These are phyloP conservation scores for Trichoderma sp. DNA, from an alignment of 2,329 filamentous ascomycete genomes.

Conservation along the genomic window DNA sequence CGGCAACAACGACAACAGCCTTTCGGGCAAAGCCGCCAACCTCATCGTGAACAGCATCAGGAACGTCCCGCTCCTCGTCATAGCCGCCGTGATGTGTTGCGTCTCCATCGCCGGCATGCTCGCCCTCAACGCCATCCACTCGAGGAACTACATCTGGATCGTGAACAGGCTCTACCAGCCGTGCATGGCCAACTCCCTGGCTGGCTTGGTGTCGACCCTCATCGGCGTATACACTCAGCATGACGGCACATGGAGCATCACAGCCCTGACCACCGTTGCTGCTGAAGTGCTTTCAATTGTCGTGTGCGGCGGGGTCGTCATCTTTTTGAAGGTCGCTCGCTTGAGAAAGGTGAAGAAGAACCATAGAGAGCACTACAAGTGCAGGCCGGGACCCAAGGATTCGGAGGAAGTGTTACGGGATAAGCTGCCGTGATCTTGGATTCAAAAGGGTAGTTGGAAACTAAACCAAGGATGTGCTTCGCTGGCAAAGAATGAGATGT, in stretches of 20 bases:
- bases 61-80: constrained; percentile 41
- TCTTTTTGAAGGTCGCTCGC: constrained; percentile 32
- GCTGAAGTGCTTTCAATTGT: constrained; percentile 34
- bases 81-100: constrained; percentile 43
- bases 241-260: constrained; percentile 42
- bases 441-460: not conserved
- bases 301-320: constrained; percentile 29
- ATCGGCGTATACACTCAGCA: constrained; percentile 49
- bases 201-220: constrained; percentile 48
- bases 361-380: constrained; percentile 27
- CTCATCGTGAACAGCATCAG: constrained; percentile 28
- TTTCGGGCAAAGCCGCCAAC: constrained; percentile 19
- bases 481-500: constrained; percentile 8
- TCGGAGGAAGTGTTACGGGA: constrained; percentile 11
- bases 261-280: constrained; percentile 36
- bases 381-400: constrained; percentile 19
- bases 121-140: constrained; percentile 43
- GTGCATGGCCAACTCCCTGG: constrained; percentile 44
- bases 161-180: constrained; percentile 50
- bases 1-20: constrained; percentile 16
- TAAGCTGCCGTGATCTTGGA: not conserved
- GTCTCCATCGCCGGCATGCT: constrained; percentile 36
- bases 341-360: constrained; percentile 31
- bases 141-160: constrained; percentile 52
- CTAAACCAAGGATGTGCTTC: not conserved